Evolutionary conservation across 352 stramenopile species (phyloP).

Genomic region (Globisporangium paroecandrum): DNA sequence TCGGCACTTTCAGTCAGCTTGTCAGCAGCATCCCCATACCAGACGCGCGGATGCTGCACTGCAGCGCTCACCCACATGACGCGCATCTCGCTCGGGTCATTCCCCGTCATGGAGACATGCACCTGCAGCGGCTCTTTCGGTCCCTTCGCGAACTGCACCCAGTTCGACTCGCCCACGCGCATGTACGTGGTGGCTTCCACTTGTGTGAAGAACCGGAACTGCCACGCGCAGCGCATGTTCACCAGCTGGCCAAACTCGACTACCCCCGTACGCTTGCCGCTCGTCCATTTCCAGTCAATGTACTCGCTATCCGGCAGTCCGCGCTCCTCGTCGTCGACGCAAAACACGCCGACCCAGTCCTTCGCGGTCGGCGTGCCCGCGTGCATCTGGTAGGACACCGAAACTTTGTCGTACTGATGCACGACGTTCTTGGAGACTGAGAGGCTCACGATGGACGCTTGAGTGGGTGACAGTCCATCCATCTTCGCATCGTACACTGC

Average conservation of each 20-base stretch:
- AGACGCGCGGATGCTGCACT: conserved; percentile 19
- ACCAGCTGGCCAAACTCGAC: conserved; percentile 35
- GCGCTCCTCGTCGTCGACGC: conserved; percentile 22
- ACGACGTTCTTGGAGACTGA: conserved; percentile 7
- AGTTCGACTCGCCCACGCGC: conserved; percentile 21
- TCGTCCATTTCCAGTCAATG: conserved; percentile 17
- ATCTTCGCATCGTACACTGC: neutral
- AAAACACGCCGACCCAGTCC: conserved; percentile 37
- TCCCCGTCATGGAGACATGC: conserved; percentile 29
- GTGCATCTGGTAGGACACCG: conserved; percentile 22
- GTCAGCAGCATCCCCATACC: conserved; percentile 15
- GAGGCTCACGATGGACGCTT: neutral
- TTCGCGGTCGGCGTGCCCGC: conserved; percentile 3
- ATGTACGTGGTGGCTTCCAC: conserved; percentile 18
- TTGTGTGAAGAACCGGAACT: conserved; percentile 33
- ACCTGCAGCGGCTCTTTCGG: conserved; percentile 33
- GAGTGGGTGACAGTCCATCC: neutral
- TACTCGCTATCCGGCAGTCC: conserved; percentile 19
- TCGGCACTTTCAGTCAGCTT: neutral
- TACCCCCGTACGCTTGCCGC: conserved; percentile 6
- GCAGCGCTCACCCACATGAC: conserved; percentile 36
- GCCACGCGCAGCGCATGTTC: conserved; percentile 44
- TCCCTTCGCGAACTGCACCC: conserved; percentile 29
- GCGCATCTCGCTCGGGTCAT: conserved; percentile 28
- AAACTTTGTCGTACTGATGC: conserved; percentile 10